Percentiles rank a stretch among this genome's conserved stretches.
Evolutionary conservation across 805 yeast genomes (phyloP).

Genomic region (Millerozyma acaciae): DNA sequence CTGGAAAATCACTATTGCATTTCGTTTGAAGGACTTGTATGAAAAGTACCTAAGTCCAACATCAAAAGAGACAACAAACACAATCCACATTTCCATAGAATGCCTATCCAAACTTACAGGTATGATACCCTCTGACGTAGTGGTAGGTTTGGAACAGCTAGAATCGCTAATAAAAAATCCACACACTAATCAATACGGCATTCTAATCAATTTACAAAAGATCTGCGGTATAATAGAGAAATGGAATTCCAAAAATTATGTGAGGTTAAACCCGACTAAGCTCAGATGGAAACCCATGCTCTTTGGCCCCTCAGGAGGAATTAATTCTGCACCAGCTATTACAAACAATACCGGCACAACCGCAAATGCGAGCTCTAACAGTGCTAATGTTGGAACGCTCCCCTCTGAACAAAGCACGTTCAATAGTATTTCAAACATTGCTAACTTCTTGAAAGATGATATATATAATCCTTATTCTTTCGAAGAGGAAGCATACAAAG

Average conservation of each 20-base stretch:
- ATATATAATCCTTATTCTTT: slow-evolving; percentile 57
- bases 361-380: slow-evolving; percentile 8
- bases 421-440: slow-evolving; percentile 53
- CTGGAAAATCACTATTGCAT: slow-evolving; percentile 72
- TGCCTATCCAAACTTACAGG: slow-evolving; percentile 71
- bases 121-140: slow-evolving; percentile 80
- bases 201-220: slow-evolving; percentile 45
- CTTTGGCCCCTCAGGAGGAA: slow-evolving; percentile 85
- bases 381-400: slow-evolving; percentile 2
- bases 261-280: slow-evolving; percentile 46
- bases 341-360: slow-evolving; percentile 3
- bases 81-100: slow-evolving; percentile 46
- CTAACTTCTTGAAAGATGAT: slow-evolving; percentile 65
- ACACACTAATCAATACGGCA: slow-evolving; percentile 44
- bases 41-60: slow-evolving; percentile 11
- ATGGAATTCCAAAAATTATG: slow-evolving; percentile 56
- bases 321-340: slow-evolving; percentile 53
- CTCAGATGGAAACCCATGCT: slow-evolving; percentile 79
- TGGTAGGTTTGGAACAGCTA: slow-evolving; percentile 80
- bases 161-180: slow-evolving; percentile 53
- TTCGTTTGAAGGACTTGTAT: slow-evolving; percentile 32
- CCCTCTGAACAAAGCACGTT: slow-evolving; percentile 16
- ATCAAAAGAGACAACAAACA: slow-evolving; percentile 1
- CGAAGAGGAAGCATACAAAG: slow-evolving; percentile 53
- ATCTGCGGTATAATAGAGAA: slow-evolving; percentile 41